phyloP scores from a whole-genome alignment of 202 grass and related monocot species.

The Brachypodium distachyon region DNA sequence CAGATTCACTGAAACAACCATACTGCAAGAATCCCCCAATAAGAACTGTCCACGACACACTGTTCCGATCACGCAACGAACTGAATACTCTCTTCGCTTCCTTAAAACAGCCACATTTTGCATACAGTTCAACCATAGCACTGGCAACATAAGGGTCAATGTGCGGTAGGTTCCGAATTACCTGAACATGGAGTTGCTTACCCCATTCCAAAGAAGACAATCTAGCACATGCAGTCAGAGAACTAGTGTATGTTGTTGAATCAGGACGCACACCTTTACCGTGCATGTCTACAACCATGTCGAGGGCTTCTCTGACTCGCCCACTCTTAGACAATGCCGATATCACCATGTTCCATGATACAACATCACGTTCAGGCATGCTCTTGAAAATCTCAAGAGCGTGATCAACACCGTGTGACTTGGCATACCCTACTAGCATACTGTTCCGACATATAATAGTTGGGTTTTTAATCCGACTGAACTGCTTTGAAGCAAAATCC shows the following conservation, averaged over 20 bases:
- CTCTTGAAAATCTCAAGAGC: constrained; percentile 60
- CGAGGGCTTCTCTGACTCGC: constrained; percentile 41
- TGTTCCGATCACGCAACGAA: constrained; percentile 39
- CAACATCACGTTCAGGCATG: constrained; percentile 69
- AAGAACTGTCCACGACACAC: constrained; percentile 70
- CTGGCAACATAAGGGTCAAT: constrained; percentile 71
- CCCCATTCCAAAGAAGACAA: constrained; percentile 55
- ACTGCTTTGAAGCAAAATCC: constrained; percentile 51
- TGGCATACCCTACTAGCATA: constrained; percentile 58
- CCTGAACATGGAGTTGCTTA: constrained; percentile 68
- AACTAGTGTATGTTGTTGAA: constrained; percentile 82
- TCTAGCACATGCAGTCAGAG: constrained; percentile 68
- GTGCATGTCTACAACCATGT: constrained; percentile 60
- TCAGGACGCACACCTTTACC: constrained; percentile 47
- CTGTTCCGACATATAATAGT: constrained; percentile 71
- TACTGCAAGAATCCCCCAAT: constrained; percentile 65
- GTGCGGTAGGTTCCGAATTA: constrained; percentile 38
- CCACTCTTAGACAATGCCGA: constrained; percentile 52
- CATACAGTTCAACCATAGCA: constrained; percentile 88
- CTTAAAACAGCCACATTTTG: constrained; percentile 68
- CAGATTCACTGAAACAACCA: constrained; percentile 56
- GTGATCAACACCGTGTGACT: constrained; percentile 31
- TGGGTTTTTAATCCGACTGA: constrained; percentile 37
- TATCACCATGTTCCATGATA: constrained; percentile 92
- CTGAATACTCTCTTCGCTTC: constrained; percentile 62